A percentile compares a stretch with the other conserved stretches of the same genome.
phyloP scores from a whole-genome alignment of 139 green algal genomes.

The Dunaliella sp. region DNA sequence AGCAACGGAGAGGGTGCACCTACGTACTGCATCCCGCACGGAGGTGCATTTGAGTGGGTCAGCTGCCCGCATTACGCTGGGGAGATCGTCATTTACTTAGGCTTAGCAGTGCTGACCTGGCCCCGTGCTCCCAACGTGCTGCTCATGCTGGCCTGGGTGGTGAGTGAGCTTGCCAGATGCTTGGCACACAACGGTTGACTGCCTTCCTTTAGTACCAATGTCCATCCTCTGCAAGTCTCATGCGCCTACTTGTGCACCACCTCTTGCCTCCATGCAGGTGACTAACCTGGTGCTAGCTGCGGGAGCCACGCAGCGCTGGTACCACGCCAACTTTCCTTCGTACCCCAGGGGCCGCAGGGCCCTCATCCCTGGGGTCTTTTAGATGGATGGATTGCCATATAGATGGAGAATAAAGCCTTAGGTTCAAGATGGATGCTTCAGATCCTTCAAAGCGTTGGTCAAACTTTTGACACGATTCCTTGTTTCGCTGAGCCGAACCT shows the following conservation, averaged over 20 bases:
- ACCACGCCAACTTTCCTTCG: conserved; percentile 48
- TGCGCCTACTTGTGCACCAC: background rate
- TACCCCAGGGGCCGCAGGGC: conserved; percentile 50
- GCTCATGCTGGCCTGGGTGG: conserved; percentile 55
- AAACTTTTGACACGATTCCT: background rate
- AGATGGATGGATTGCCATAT: background rate
- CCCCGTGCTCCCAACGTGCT: background rate
- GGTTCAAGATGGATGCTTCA: background rate
- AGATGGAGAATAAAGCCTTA: background rate
- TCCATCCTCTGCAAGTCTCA: no score
- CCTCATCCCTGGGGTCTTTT: conserved; percentile 56
- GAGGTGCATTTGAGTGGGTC: conserved; percentile 69
- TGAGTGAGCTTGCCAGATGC: conserved; percentile 18
- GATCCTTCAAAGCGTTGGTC: background rate
- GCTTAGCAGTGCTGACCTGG: conserved; percentile 41
- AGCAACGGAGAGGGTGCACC: background rate
- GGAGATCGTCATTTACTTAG: conserved; percentile 78
- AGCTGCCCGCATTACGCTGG: conserved; percentile 83
- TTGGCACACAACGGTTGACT: no score
- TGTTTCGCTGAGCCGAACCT: background rate
- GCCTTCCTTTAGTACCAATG: no score
- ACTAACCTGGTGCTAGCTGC: conserved; percentile 72
- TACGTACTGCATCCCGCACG: conserved; percentile 27
- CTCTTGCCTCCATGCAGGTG: conserved; percentile 43
- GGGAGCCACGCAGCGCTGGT: conserved; percentile 61